phyloP scores from a whole-genome alignment of 768 basidiomycete species.

The Lentinula aciculospora region DNA sequence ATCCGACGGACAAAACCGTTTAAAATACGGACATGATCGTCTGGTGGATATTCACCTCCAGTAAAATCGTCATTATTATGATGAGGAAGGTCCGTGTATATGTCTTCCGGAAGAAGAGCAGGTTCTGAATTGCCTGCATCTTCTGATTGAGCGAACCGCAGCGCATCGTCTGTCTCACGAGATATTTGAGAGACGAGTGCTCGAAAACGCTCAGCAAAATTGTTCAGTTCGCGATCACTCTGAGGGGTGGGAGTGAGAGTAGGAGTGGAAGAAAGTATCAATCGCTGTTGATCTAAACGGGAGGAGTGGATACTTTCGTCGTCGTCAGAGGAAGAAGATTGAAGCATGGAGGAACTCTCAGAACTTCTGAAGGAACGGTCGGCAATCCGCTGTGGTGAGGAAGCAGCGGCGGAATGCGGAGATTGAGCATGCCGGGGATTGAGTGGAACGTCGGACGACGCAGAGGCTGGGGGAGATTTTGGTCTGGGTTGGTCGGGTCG shows the following conservation, averaged over 20 bases:
- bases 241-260: neutral
- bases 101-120: constrained; percentile 8
- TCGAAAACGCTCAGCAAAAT: constrained; percentile 47
- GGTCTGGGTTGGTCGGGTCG: neutral
- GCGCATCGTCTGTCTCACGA: constrained; percentile 46
- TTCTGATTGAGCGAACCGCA: constrained; percentile 27
- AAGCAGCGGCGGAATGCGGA: neutral
- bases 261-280: constrained; percentile 6
- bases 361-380: constrained; percentile 7
- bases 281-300: constrained; percentile 3
- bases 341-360: constrained; percentile 6
- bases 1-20: constrained; percentile 65
- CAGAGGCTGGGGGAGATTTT: constrained; percentile 11
- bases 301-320: neutral
- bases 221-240: constrained; percentile 30
- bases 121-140: constrained; percentile 14
- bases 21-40: constrained; percentile 46
- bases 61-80: neutral
- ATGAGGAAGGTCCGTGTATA: constrained; percentile 8
- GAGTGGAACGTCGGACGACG: constrained; percentile 13
- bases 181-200: constrained; percentile 43
- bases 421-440: constrained; percentile 12
- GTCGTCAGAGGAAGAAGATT: neutral
- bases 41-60: neutral
- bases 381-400: constrained; percentile 4